phyloP scores from a whole-genome alignment of 2,329 filamentous ascomycete genomes.

The Diaporthe vexans region DNA sequence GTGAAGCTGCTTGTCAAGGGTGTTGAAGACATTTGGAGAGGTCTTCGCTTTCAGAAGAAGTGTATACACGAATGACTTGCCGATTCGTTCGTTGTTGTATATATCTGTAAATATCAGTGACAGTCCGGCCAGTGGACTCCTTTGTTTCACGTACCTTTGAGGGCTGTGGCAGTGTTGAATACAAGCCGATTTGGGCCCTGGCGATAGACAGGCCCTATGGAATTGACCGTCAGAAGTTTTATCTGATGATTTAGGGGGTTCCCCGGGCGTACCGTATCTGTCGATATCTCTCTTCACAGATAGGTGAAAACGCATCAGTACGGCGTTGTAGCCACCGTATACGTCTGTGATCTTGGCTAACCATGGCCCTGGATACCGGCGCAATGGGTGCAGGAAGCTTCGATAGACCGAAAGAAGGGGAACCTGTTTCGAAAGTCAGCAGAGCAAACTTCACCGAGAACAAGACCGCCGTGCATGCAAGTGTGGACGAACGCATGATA shows the following conservation, averaged over 20 bases:
- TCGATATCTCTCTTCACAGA: background rate
- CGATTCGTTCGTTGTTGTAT: constrained; percentile 1
- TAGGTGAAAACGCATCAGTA: background rate
- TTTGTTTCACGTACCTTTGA: background rate
- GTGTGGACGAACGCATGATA: background rate
- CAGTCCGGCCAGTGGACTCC: too few relatives aligned
- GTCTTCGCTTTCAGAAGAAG: background rate
- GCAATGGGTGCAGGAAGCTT: background rate
- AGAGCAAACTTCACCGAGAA: background rate
- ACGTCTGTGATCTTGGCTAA: constrained; percentile 2
- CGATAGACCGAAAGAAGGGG: background rate
- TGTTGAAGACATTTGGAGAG: constrained; percentile 5
- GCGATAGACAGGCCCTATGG: background rate
- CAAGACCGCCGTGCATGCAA: too few relatives aligned
- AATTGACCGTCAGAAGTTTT: background rate
- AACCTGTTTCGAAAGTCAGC: background rate
- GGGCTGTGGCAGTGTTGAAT: background rate
- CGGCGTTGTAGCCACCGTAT: constrained; percentile 1
- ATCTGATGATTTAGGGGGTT: too few relatives aligned
- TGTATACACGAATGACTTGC: background rate
- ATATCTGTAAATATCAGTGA: background rate
- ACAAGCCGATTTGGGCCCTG: constrained; percentile 13
- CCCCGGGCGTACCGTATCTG: background rate
- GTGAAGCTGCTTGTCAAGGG: constrained; percentile 3
- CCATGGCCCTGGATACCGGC: constrained; percentile 11